Conservation (phyloP, 2,329 filamentous ascomycete genomes). For the Xylaria sp. region DNA sequence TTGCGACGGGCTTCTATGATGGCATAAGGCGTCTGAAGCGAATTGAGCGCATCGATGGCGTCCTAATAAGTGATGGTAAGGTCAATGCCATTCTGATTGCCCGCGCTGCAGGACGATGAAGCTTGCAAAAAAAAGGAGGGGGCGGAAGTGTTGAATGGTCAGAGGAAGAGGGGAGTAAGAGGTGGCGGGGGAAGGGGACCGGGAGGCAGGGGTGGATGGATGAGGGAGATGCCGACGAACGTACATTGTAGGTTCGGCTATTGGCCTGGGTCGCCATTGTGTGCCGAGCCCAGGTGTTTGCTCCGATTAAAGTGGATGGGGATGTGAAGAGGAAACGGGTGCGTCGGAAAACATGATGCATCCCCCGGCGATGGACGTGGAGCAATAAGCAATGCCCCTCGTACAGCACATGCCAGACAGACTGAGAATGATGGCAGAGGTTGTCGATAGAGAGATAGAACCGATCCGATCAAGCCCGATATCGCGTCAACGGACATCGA, state of each 20-base stretch:
- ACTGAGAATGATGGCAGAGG: neutral
- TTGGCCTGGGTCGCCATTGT: slow-evolving; percentile 35
- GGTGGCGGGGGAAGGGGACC: too few relatives aligned
- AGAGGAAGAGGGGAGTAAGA: neutral
- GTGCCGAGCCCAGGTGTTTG: slow-evolving; percentile 24
- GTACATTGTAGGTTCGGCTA: slow-evolving; percentile 37
- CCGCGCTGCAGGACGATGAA: neutral
- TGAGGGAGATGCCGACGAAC: too few relatives aligned
- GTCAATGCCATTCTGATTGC: neutral
- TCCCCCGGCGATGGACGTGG: slow-evolving; percentile 22
- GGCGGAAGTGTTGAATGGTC: too few relatives aligned
- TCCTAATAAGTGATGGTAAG: slow-evolving; percentile 59
- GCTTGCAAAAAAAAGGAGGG: neutral
- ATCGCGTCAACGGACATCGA: too few relatives aligned
- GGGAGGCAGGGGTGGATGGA: too few relatives aligned
- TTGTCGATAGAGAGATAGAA: too few relatives aligned
- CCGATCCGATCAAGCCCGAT: too few relatives aligned
- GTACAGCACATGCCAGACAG: slow-evolving; percentile 12
- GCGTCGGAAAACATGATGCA: slow-evolving; percentile 40
- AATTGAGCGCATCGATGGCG: slow-evolving; percentile 84
- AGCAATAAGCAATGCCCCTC: neutral
- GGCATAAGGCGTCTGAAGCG: slow-evolving; percentile 86
- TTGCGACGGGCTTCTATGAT: slow-evolving; percentile 79
- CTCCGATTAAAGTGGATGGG: slow-evolving; percentile 21
- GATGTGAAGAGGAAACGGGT: slow-evolving; percentile 15